Conservation (phyloP, 305 asterid species). For the Fraxinus nigra region DNA sequence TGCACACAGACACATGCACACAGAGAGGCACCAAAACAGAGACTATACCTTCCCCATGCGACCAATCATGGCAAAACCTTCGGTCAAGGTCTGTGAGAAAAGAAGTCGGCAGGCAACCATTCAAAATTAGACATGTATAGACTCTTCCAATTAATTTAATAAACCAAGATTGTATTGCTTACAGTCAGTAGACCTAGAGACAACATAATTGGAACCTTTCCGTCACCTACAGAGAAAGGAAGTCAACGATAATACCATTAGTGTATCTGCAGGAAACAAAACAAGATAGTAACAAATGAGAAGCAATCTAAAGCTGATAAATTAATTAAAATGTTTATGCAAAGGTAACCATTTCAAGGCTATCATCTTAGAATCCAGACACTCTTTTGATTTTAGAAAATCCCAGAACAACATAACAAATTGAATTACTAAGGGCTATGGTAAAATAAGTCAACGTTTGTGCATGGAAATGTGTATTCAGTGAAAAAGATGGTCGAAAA, state of each 20-base stretch:
- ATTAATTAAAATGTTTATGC: background rate
- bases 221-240: constrained; percentile 59
- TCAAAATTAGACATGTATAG: background rate
- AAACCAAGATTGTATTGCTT: constrained; percentile 31
- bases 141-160: constrained; percentile 8
- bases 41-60: constrained; percentile 75
- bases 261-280: background rate
- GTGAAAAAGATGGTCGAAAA: background rate
- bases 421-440: background rate
- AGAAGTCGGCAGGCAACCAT: constrained; percentile 17
- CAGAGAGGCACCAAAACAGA: constrained; percentile 12
- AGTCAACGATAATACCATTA: background rate
- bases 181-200: constrained; percentile 90
- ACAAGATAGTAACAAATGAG: background rate
- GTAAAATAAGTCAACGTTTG: background rate
- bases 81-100: constrained; percentile 62
- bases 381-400: background rate
- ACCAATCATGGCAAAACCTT: constrained; percentile 89
- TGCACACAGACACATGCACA: background rate
- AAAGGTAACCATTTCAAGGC: background rate
- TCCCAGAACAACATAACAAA: background rate
- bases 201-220: constrained; percentile 66
- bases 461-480: background rate
- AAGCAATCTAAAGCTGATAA: background rate
- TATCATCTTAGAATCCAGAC: background rate